Evolutionary conservation across 176 grass and related monocot species (phyloP), one percentile per base, ranked within the genome.

Genomic region (Avena insularis): DNA sequence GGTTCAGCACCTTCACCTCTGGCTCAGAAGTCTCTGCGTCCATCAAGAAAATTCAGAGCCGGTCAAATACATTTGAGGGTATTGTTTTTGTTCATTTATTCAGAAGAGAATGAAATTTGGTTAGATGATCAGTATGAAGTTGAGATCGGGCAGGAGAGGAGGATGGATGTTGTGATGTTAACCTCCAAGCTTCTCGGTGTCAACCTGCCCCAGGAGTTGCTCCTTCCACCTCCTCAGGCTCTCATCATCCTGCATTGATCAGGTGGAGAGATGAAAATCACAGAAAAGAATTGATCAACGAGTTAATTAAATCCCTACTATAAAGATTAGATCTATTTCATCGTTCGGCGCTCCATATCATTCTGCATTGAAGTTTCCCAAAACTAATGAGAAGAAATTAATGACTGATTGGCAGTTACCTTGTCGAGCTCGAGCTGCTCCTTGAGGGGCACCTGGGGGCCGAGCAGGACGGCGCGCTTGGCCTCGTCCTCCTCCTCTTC

Each of bases 141-240:
- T 29, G 43, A 57, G 50, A 65, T 77, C 8, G 33, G 54, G 13
- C 6, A 13, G 38, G 1, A 15, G 35, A 17, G 43, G 8, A 19
- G 23, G 12, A 12, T 33, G 43, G 10, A 23, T 38, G 31, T 2
- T 19, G 12, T n/a, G 68, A 14, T 31, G 69, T 25, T 53, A 43
- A 96, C 95, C 95, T 91, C 95, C 95, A 49, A 97, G 92, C 72
- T 94, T 68, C 54, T 85, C 80, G 17, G 91, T 88, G 78, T 97
- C 95, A 5, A 97, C 95, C 63, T 87, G 91, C 50, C 92, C 95
- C 46, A 97, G 95, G 62, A 97, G 95, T 23, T 94, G 86, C 79
- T 97, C 92, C 84, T 97, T 97, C 95, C 95, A 97, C 92, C 90
- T 94, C 82, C 90, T 91, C 69, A 94, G 83, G 61, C 95, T 97